Conservation (phyloP, 169 alveolate genomes). For the Plasmodium gaboni region DNA sequence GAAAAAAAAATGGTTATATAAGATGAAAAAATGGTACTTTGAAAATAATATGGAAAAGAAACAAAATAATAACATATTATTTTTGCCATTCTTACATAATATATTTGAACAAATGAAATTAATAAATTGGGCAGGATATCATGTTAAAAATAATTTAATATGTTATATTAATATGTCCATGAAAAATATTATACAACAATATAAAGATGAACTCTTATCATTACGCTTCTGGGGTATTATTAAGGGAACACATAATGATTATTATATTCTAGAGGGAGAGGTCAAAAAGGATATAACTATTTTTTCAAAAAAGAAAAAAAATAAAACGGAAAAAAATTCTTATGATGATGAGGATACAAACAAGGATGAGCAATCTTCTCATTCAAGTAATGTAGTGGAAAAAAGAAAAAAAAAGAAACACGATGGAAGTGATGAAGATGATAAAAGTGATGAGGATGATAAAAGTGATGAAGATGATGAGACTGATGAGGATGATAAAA, state of each 20-base stretch:
- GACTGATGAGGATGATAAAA: not conserved
- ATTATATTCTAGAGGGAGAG: constrained; percentile 54
- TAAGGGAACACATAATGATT: constrained; percentile 51
- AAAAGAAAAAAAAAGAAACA: not conserved
- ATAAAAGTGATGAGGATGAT: not conserved
- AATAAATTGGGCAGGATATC: constrained; percentile 73
- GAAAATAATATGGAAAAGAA: not conserved
- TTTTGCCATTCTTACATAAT: constrained; percentile 34
- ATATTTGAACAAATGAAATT: constrained; percentile 38
- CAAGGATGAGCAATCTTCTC: too few species aligned
- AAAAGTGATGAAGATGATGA: not conserved
- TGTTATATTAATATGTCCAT: constrained; percentile 27
- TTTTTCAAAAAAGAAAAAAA: constrained; percentile 7
- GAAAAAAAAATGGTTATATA: constrained; percentile 59
- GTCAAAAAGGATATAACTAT: constrained; percentile 12
- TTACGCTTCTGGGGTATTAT: constrained; percentile 62
- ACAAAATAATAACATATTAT: not conserved
- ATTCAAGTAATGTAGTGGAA: not conserved
- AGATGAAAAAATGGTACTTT: constrained; percentile 15
- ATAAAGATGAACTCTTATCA: constrained; percentile 26
- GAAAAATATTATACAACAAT: constrained; percentile 34
- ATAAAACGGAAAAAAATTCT: not conserved
- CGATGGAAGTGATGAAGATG: not conserved
- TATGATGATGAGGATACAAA: not conserved
- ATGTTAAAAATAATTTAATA: constrained; percentile 27